Percentiles rank a stretch among this genome's conserved stretches.
Conservation (phyloP, 2,329 filamentous ascomycete genomes). For the Trichoderma atrobrunneum region DNA sequence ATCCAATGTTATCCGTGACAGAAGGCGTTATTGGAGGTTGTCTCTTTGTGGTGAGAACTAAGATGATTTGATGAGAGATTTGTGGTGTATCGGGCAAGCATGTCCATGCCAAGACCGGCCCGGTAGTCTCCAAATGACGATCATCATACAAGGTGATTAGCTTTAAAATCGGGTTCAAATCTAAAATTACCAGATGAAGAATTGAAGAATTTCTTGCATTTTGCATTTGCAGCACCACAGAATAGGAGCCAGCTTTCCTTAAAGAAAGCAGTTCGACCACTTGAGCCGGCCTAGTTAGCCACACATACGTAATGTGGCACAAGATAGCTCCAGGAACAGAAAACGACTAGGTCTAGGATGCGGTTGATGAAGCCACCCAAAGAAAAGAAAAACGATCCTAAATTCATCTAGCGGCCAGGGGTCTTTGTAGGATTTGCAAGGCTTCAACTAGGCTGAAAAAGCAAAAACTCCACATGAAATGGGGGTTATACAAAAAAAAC, state of each 20-base stretch:
- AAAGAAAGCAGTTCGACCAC: neutral
- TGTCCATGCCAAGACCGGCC: neutral
- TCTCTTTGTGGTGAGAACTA: neutral
- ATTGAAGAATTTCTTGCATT: neutral
- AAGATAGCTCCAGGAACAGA: neutral
- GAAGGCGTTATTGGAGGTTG: neutral
- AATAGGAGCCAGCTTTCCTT: neutral
- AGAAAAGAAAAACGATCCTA: neutral
- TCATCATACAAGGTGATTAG: neutral
- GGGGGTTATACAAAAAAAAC: neutral
- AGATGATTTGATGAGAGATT: neutral
- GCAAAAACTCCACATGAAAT: neutral
- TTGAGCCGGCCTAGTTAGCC: neutral
- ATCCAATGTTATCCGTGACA: neutral
- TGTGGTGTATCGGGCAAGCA: neutral
- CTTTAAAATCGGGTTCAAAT: neutral
- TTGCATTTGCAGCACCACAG: neutral
- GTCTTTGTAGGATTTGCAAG: neutral
- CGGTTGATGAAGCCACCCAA: conserved; percentile 1
- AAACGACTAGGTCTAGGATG: neutral
- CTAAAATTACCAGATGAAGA: neutral
- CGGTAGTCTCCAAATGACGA: neutral
- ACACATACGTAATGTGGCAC: conserved; percentile 4
- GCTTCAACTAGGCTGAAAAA: neutral
- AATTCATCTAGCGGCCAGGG: neutral